Base-by-base conservation (phyloP, 2,329 filamentous ascomycete species). In the Paecilomyces formosus region DNA sequence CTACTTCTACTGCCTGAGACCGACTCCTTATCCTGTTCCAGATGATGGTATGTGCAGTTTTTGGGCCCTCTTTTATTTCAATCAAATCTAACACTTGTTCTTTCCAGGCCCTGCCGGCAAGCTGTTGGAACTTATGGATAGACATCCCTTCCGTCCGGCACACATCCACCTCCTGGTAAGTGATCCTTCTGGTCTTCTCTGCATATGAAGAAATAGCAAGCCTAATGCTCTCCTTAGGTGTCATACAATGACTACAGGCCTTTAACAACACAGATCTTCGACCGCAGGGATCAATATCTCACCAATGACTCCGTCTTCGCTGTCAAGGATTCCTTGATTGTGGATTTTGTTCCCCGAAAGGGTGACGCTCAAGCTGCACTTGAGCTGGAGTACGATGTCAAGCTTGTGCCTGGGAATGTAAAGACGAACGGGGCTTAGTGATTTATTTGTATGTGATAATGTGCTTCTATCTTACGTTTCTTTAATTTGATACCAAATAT, bases 191-290 rank as follows among this genome's bases (percentile, higher is more conserved):
- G 5, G 11, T 11, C 22, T 31, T 51, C 55, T 53, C 15, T 55
- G 18, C 30, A 21, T 59, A 58, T 45, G 50, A 52, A 24, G 12
- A 24, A 52, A 52, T 45, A 45, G 39, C 3, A 9, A 0, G n/a
- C 7, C 15, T 45, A 45, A 45, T n/a, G 5, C 39, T 45, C 15
- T 8, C 60, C 61, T 57, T 60, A 83, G 78, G 76, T 82, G 70
- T 78, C 80, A 28, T 78, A 79, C 12, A 78, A 82, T 1, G 82
- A 82, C 7, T 86, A 87, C 76, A 88, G 85, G 66, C 79, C 86
- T 0, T 81, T 95, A 54, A 88, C 87, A 0, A 91, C 89, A 1
- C 89, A 94, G 71, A 85, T 94, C 57, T 93, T 91, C 69, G 88
- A 91, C 70, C 77, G 79, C 58, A 79, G 83, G 61, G 85, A 86